Conservation (phyloP, 768 basidiomycete species). For the Dioszegia crocea region DNA sequence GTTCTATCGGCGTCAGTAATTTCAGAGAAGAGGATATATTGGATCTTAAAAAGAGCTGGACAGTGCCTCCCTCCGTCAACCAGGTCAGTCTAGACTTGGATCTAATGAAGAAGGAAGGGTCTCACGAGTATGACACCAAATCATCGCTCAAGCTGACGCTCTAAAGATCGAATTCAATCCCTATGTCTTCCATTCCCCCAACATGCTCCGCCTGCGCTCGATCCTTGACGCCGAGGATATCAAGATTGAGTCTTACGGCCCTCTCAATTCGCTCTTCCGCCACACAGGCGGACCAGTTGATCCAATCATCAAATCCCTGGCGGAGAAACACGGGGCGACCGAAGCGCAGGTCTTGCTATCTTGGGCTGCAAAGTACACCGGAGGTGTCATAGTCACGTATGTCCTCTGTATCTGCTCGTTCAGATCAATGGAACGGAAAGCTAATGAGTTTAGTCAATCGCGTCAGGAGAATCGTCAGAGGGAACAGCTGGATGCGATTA, state of each 20-base stretch:
- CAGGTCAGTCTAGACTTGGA: conserved; percentile 43
- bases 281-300: conserved; percentile 25
- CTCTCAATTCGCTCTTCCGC: conserved; percentile 27
- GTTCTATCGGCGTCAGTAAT: conserved; percentile 52
- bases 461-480: conserved; percentile 12
- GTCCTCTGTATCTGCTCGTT: background rate
- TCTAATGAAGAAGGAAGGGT: too few relatives aligned
- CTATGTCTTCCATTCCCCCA: conserved; percentile 38
- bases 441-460: too few relatives aligned
- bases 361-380: conserved; percentile 18
- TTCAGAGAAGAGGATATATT: conserved; percentile 49
- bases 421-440: too few relatives aligned
- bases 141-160: too few relatives aligned
- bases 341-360: conserved; percentile 37
- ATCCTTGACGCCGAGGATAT: conserved; percentile 44
- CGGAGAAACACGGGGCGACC: conserved; percentile 18
- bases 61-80: conserved; percentile 47
- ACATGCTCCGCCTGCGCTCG: conserved; percentile 34
- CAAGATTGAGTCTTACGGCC: conserved; percentile 37
- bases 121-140: too few relatives aligned
- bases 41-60: conserved; percentile 41
- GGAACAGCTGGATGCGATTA: conserved; percentile 30
- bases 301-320: conserved; percentile 19
- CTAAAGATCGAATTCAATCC: conserved; percentile 52
- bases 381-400: conserved; percentile 2